Evolutionary conservation across 2,329 filamentous ascomycete genomes (phyloP), one percentile per base, ranked within the genome.

Genomic region (Hymenoscyphus repandus): DNA sequence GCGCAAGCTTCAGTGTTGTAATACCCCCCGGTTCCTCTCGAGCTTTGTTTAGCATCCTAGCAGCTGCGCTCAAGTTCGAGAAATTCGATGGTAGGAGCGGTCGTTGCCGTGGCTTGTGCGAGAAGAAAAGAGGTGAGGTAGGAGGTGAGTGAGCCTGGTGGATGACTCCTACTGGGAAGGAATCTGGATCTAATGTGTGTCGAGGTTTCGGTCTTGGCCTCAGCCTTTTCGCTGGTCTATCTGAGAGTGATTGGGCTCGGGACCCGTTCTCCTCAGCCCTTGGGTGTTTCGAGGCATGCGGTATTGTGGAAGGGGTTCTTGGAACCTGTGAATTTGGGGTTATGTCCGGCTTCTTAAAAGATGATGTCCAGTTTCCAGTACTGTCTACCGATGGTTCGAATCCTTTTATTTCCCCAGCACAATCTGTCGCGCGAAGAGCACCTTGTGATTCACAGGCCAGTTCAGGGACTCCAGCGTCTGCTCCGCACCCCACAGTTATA

Each of bases 1-100:
- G 71, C 10, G 79, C 75, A 41, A 82, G 69, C 60, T 76, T 79
- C 46, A 78, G 70, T 47, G 76, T 82, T 17, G 75, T 80, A 27
- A 82, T 70, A 10, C 58, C 54, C 36, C 49, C 53, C 32, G 53
- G 13, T 32, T 63, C 59, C 18, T 60, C 58, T 18, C 55, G 49
- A 4, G 50, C 48, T 40, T 50, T 62, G 39, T 59, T 60, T 42
- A 59, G 33, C 58, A 64, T 62, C n/a, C 49, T 54, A 15, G 52
- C 50, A 13, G 42, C 51, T 30, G 52, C 51, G n/a, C 56, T 55
- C n/a, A 55, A 32, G 38, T 44, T 61, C 6, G 58, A 51, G 30
- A 56, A 52, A 5, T 32, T 50, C n/a, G 68, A 62, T 15, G 74
- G 74, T 39, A 78, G 68, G 32, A 63, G 62, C 9, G 74, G 76